A percentile compares a stretch with the other conserved stretches of the same genome.
phyloP scores from a whole-genome alignment of 2,329 filamentous ascomycete species.

The Penicillium sp. region DNA sequence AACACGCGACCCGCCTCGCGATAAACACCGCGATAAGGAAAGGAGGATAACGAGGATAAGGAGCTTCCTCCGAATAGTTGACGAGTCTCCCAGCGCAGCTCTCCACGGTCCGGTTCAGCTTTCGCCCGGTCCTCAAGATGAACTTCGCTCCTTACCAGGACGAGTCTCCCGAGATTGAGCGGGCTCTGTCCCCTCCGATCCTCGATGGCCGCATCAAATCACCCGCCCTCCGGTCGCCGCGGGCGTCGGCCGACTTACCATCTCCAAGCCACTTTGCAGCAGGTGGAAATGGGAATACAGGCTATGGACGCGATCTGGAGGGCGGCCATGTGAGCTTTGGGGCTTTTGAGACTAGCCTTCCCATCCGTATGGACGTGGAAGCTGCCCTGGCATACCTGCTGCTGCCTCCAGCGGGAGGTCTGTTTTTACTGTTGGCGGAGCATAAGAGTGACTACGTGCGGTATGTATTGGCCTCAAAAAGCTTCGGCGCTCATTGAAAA shows the following conservation, averaged over 20 bases:
- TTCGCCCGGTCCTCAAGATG: constrained; percentile 52
- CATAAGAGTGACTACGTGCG: constrained; percentile 96
- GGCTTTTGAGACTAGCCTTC: constrained; percentile 84
- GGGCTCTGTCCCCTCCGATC: constrained; percentile 74
- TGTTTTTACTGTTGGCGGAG: constrained; percentile 81
- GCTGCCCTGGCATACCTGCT: constrained; percentile 85
- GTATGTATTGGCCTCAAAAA: constrained; percentile 49
- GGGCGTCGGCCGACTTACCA: constrained; percentile 46
- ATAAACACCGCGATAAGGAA: constrained; percentile 20
- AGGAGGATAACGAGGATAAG: constrained; percentile 24
- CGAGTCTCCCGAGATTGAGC: constrained; percentile 79
- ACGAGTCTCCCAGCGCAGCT: constrained; percentile 4
- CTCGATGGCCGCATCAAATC: constrained; percentile 51
- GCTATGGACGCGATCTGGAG: constrained; percentile 44
- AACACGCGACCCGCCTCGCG: constrained; percentile 12
- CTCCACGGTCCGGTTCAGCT: not conserved
- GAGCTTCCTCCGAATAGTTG: constrained; percentile 10
- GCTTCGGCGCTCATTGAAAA: not conserved
- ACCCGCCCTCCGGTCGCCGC: constrained; percentile 58
- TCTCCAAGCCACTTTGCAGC: constrained; percentile 44
- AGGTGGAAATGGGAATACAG: constrained; percentile 43
- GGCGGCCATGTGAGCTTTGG: constrained; percentile 68
- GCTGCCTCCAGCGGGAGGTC: constrained; percentile 81
- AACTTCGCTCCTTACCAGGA: constrained; percentile 98
- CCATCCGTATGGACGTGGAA: constrained; percentile 84